Evolutionary conservation across 75 land plant species (phyloP), one percentile per base, ranked within the genome.

Genomic region (Chamaecyparis obtusa): DNA sequence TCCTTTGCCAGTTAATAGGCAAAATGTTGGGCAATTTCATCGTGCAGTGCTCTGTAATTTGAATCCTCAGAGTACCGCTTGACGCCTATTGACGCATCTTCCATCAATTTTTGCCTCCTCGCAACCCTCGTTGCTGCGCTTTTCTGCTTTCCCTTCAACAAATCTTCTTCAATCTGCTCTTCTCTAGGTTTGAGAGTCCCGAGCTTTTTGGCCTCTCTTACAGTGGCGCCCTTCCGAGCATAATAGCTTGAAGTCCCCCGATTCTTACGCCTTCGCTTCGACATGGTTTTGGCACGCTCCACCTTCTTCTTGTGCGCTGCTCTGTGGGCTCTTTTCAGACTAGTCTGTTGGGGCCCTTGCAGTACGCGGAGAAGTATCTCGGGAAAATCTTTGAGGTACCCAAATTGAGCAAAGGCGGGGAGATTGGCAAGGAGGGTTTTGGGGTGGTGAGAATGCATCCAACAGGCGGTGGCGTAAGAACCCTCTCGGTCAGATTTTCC

Each of bases 311-410:
- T 71, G 33, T 87, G 86, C 78, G 60, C 64, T n/a, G 21, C 64
- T 67, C 84, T 86, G 57, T 86, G 75, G 3, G 5, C 46, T 7
- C 71, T 8, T 35, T 64, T 79, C 48, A 32, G 55, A 56, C 55
- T 15, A 64, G 72, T 75, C 32, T 19, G 67, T 83, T 88, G 83
- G 19, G 87, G 71, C 5, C 93, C 96, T 32, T 90, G 84, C 13
- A 92, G 89, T 0, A 93, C 86, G n/a, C 92, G 84, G 46, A 87
- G 89, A 55, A 96, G 91, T 19, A 94, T 88, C 90, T 95, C 96
- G 1, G 90, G 93, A 60, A 96, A 88, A 84, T 96, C 96, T 90
- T 95, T 96, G 87, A 91, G 87, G 89, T 94, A 96, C 0, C 98
- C 96, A 67, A 95, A 92, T 16, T 84, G 84, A 24, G 93, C 91